phyloP scores from a whole-genome alignment of 768 basidiomycete species.

The Collybia sordida region DNA sequence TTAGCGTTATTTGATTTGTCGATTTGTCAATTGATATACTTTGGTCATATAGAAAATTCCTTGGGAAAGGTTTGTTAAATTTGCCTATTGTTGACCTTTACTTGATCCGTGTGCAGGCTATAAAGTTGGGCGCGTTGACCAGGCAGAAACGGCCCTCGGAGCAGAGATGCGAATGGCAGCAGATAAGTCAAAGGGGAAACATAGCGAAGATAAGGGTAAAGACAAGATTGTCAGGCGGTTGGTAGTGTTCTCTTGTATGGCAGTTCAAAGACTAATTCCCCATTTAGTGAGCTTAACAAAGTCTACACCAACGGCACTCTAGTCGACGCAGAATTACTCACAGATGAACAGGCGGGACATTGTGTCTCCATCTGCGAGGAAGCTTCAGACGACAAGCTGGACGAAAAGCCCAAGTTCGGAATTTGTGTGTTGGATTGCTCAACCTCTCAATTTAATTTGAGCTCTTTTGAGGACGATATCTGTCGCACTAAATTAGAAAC shows the following conservation, averaged over 20 bases:
- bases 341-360: conserved; percentile 93
- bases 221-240: conserved; percentile 90
- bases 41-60: conserved; percentile 59
- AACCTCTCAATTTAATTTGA: conserved; percentile 93
- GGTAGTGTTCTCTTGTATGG: conserved; percentile 4
- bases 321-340: conserved; percentile 84
- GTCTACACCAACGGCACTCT: conserved; percentile 97
- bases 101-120: conserved; percentile 51
- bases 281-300: conserved; percentile 80
- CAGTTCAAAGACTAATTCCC: not conserved
- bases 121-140: conserved; percentile 96
- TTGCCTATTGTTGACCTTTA: not conserved
- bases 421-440: conserved; percentile 91
- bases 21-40: conserved; percentile 2
- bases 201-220: conserved; percentile 58
- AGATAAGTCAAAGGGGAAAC: conserved; percentile 57
- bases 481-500: conserved; percentile 94
- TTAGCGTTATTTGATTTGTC: not conserved
- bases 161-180: conserved; percentile 93
- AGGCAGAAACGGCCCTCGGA: conserved; percentile 94
- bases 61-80: conserved; percentile 60
- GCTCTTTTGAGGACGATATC: conserved; percentile 87
- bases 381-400: conserved; percentile 38
- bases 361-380: conserved; percentile 87
- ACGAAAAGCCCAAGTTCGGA: conserved; percentile 64